Evolutionary conservation across 139 green algal genomes (phyloP), one percentile per base, ranked within the genome.

Genomic region (Chlorella sp.): DNA sequence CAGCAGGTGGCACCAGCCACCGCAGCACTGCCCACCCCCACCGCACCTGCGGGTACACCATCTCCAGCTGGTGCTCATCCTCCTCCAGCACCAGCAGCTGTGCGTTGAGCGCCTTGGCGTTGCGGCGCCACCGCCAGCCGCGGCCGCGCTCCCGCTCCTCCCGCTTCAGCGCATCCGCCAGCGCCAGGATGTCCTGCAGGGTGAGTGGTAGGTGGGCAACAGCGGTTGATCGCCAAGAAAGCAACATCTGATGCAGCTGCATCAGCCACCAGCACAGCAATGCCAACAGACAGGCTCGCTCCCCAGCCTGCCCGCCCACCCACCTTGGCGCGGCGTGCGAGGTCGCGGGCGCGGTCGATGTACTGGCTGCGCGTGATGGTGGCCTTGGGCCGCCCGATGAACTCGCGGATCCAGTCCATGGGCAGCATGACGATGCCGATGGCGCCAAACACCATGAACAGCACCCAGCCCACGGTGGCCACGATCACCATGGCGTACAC

Each of bases 391-490:
- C 96, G 88, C 1, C 87, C 79, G 25, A 96, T 85, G 88, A 98
- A 99, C 75, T 86, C 60, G 7, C 92, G 87, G 47, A 99, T 94
- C 85, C 91, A 93, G 88, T 98, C 96, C 25, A 99, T 84, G 30
- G 97, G 97, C 51, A 98, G 87, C 0, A 92, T 86, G 56, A 97
- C 86, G 51, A 99, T 83, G 55, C 97, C 97, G 62, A 99, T 94
- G 63, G 96, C 96, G 60, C 92, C 96, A 90, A 98, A 99, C 34
- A 98, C 90, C 78, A 98, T 91, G 88, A 99, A 98, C 57, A 99
- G 90, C 36, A 98, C 57, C 95, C 96, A 99, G 34, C 95, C 96
- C 13, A 96, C 60, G 15, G 98, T 95, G 9, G 95, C 94, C 38
- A 91, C 88, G 25, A 99, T 86, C 25, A 94, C 94, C 84, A 99